Conservation (phyloP, 116 monocot species). For the Cymodocea nodosa region DNA sequence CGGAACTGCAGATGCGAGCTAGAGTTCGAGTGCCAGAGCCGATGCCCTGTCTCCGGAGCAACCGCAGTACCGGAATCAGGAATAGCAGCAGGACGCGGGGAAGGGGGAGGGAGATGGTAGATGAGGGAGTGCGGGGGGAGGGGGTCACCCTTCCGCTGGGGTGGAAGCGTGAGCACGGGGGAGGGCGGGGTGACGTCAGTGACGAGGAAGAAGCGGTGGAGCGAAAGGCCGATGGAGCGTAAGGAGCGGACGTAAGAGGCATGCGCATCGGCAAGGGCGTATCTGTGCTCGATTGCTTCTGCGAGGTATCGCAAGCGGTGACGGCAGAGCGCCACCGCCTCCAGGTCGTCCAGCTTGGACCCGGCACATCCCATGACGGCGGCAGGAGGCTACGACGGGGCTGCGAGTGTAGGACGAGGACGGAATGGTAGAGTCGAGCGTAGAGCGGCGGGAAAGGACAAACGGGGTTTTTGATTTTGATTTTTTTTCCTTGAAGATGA, state of each 20-base stretch:
- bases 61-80: slow-evolving; percentile 2
- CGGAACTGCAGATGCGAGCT: slow-evolving; percentile 18
- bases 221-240: slow-evolving; percentile 16
- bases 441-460: too few species aligned
- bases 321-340: slow-evolving; percentile 32
- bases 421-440: too few species aligned
- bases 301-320: slow-evolving; percentile 15
- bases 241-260: slow-evolving; percentile 30
- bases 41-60: not conserved
- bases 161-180: slow-evolving; percentile 13
- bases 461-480: too few species aligned
- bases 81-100: not conserved
- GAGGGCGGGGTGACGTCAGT: not conserved
- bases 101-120: not conserved
- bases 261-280: slow-evolving; percentile 39
- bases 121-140: slow-evolving; percentile 8
- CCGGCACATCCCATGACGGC: slow-evolving; percentile 28
- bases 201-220: slow-evolving; percentile 28
- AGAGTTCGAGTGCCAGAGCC: slow-evolving; percentile 3
- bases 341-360: slow-evolving; percentile 37
- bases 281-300: slow-evolving; percentile 23
- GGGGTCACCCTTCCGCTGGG: slow-evolving; percentile 23
- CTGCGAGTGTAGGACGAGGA: too few species aligned
- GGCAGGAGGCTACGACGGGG: too few species aligned
- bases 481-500: too few species aligned